These are phyloP conservation scores for Fusarium neocosmosporiellum DNA, from an alignment of 2,329 filamentous ascomycete species.

Conservation along the genomic window DNA sequence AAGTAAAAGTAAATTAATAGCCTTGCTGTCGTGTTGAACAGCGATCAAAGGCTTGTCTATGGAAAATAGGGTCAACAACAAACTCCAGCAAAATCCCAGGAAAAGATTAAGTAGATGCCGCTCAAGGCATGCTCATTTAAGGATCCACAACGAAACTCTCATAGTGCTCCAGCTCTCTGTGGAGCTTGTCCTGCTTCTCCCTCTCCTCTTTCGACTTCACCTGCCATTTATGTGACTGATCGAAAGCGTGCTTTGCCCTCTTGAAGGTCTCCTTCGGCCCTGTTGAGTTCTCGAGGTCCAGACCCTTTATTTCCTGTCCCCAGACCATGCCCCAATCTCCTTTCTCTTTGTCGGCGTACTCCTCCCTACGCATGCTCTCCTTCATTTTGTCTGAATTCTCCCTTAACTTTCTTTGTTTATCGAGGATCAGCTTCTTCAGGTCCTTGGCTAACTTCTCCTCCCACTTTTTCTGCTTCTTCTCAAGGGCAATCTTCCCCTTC, in stretches of 20 bases:
- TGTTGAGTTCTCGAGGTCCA: not conserved
- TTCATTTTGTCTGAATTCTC: not conserved
- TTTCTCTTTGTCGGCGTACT: not conserved
- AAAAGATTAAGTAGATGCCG: not conserved
- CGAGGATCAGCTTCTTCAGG: not conserved
- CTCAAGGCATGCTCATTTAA: not conserved
- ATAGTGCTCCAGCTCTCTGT: not conserved
- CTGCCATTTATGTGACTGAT: not conserved
- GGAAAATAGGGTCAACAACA: not conserved
- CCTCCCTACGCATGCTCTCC: not conserved
- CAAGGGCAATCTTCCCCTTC: not conserved
- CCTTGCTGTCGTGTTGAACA: not conserved
- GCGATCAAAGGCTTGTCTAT: not conserved
- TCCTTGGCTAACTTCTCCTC: not conserved
- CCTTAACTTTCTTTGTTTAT: not conserved
- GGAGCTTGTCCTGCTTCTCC: not conserved
- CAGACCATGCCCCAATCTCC: not conserved
- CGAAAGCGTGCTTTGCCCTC: not conserved
- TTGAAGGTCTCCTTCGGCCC: not conserved
- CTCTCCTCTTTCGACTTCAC: not conserved
- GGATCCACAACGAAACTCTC: not conserved
- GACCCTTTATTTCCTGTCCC: too few relatives aligned
- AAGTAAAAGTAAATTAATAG: not conserved
- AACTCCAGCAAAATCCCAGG: not conserved
- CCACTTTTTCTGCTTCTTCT: not conserved